These are phyloP conservation scores for Anthracocystis panici-leucophaei DNA, from an alignment of 1,284 basidiomycete species.

Conservation along the genomic window DNA sequence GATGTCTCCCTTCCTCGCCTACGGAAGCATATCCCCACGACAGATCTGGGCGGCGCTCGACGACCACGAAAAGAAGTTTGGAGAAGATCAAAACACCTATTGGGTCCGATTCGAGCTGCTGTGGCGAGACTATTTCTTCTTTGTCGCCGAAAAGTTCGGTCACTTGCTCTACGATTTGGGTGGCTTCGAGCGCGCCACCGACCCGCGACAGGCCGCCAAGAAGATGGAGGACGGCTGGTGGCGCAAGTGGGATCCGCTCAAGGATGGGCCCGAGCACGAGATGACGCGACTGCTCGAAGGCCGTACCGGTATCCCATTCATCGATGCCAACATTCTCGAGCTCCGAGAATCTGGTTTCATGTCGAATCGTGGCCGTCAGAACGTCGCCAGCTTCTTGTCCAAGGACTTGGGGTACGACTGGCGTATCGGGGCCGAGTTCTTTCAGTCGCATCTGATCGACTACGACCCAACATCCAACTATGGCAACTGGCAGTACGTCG, in stretches of 20 bases:
- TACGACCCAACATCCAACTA: constrained; percentile 65
- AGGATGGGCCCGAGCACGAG: constrained; percentile 53
- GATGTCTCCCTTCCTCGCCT: constrained; percentile 73
- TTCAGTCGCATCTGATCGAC: constrained; percentile 71
- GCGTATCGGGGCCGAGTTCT: constrained; percentile 75
- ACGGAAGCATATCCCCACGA: constrained; percentile 73
- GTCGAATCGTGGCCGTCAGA: constrained; percentile 73
- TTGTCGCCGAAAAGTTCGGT: constrained; percentile 71
- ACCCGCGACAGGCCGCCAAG: constrained; percentile 70
- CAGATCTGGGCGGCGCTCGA: constrained; percentile 70
- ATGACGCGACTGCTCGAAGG: constrained; percentile 72
- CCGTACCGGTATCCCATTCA: constrained; percentile 73
- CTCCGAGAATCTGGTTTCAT: constrained; percentile 71
- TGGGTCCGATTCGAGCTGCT: constrained; percentile 74
- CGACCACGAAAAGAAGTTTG: constrained; percentile 69
- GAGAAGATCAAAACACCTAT: constrained; percentile 71
- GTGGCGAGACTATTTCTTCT: constrained; percentile 75
- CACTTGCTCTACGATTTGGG: constrained; percentile 71
- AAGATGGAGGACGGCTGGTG: constrained; percentile 69
- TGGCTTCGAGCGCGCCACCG: constrained; percentile 72
- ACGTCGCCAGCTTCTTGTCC: constrained; percentile 74
- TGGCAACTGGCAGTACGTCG: constrained; percentile 69
- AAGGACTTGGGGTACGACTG: constrained; percentile 73
- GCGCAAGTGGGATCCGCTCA: constrained; percentile 59
- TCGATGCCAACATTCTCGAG: constrained; percentile 75